Evolutionary conservation across 176 grass and related monocot genomes (phyloP), one percentile per base, ranked within the genome.

Genomic region (Aegilops bicornis): DNA sequence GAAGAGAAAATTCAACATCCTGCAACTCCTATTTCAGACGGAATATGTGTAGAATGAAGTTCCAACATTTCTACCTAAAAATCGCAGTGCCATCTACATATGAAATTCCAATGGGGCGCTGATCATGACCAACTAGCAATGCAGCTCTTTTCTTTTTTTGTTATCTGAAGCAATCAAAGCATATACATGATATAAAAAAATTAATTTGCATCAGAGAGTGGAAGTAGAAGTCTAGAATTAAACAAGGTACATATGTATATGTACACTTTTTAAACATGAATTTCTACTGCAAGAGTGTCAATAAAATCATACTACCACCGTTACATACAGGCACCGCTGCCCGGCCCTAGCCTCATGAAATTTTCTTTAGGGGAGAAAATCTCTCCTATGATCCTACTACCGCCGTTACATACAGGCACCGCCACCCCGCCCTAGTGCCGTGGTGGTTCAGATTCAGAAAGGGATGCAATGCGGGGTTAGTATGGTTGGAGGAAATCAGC

Each of bases 71-170:
- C 48, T 91, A 98, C 93, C 93, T 98, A 95, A 77, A 95, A 85
- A 98, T 89, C 78, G 95, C 91, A 59, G 91, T 95, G 85, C 95
- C 93, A 85, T 98, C 95, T 78, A 98, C 93, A 83, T 95, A 93
- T 71, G 93, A 95, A 83, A 98, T 95, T 36, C 89, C 83, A 86
- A 95, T 98, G 39, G 95, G 93, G 86, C 90, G 95, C 80, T 98
- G 91, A 16, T 12, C 43, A 45, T 45, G 86, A 78, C 91, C 91
- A 86, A 93, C 39, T 60, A 93, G 89, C 62, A 98, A 89, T 81
- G 89, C 77, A 74, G 83, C 43, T 86, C 81, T 85, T 85, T 98
- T 48, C 1, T 48, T 98, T 81, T 95, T 93, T 92, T 22, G 54
- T 59, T 59, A 59, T 59, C 54, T 59, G 19, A 59, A 59, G 19